phyloP scores from a whole-genome alignment of 352 stramenopile species.

The Pythium apleroticum region DNA sequence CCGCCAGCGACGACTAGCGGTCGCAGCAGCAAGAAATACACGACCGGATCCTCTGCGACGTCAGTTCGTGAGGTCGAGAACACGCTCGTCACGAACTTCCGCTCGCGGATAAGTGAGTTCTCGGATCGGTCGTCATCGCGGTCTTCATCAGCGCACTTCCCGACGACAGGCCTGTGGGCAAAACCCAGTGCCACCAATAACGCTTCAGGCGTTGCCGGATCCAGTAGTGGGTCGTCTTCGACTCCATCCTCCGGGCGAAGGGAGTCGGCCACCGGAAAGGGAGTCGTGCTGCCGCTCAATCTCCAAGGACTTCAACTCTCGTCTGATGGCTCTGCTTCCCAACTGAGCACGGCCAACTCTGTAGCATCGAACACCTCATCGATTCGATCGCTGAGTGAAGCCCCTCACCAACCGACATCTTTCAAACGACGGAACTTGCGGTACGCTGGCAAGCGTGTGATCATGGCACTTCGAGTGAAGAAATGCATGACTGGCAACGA shows the following conservation, averaged over 20 bases:
- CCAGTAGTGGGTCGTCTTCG: slow-evolving; percentile 1
- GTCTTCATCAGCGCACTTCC: slow-evolving; percentile 16
- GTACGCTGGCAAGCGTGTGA: slow-evolving; percentile 64
- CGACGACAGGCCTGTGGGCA: slow-evolving; percentile 11
- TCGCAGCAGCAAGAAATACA: slow-evolving; percentile 12
- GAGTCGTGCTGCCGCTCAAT: slow-evolving; percentile 23
- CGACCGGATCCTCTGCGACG: neutral
- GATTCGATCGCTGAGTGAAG: neutral
- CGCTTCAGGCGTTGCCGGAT: neutral
- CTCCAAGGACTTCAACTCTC: slow-evolving; percentile 16
- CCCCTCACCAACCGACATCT: neutral
- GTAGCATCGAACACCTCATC: neutral
- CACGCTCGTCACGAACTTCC: slow-evolving; percentile 29
- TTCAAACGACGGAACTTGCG: slow-evolving; percentile 37
- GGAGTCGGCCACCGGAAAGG: slow-evolving; percentile 7
- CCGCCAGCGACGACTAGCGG: neutral
- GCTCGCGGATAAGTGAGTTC: slow-evolving; percentile 24
- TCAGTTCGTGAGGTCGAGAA: slow-evolving; percentile 24
- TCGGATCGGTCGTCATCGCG: slow-evolving; percentile 22
- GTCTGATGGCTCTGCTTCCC: neutral
- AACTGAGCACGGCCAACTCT: neutral
- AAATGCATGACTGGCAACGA: slow-evolving; percentile 41
- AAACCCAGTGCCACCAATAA: slow-evolving; percentile 9
- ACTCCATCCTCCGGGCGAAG: neutral
- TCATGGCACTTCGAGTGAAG: slow-evolving; percentile 66